phyloP scores from a whole-genome alignment of 495 filamentous ascomycete species.

The Tuber umbilicatum region DNA sequence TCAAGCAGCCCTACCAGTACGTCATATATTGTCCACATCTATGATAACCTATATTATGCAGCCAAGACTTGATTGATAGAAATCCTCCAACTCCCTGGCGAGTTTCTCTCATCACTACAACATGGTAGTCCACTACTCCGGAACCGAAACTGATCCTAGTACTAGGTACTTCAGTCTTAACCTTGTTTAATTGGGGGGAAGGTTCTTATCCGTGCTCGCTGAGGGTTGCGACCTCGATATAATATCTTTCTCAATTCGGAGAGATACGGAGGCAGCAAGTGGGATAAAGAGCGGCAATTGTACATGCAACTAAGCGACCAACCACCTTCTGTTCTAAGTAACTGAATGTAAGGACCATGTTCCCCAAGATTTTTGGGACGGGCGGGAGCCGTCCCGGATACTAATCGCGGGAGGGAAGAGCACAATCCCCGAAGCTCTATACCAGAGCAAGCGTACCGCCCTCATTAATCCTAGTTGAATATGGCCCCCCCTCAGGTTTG shows the following conservation, averaged over 20 bases:
- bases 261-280: neutral
- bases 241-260: neutral
- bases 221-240: neutral
- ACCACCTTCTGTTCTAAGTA: neutral
- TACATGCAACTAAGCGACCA: neutral
- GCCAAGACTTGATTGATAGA: neutral
- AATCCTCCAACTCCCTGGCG: neutral
- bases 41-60: neutral
- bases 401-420: neutral
- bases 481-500: neutral
- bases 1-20: neutral
- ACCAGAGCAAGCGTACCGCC: neutral
- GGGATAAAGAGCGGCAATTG: neutral
- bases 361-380: neutral
- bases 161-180: neutral
- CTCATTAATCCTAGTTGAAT: neutral
- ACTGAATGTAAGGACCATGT: neutral
- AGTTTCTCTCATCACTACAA: neutral
- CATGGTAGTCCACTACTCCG: neutral
- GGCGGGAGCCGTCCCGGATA: neutral
- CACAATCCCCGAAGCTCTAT: neutral
- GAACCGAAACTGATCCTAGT: neutral
- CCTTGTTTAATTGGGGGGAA: neutral
- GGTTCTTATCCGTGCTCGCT: neutral
- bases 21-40: neutral